Percentiles rank a stretch among this genome's conserved stretches.
These are phyloP conservation scores for Zizania latifolia DNA, from an alignment of 176 grass and related monocot species.

Conservation along the genomic window DNA sequence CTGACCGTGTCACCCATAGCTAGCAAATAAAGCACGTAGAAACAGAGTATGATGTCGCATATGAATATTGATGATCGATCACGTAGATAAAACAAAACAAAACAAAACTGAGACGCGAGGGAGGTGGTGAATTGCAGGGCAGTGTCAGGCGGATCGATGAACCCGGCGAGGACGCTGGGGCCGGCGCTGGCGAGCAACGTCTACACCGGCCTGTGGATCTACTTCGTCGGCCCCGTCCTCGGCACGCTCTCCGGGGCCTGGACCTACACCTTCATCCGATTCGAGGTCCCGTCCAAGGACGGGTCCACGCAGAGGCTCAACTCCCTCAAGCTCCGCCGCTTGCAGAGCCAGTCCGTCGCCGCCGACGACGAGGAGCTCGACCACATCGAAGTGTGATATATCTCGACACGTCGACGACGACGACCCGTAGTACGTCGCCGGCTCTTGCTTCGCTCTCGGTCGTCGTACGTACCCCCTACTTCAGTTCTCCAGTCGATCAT, in stretches of 20 bases:
- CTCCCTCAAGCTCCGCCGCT: conserved; percentile 86
- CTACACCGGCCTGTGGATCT: conserved; percentile 77
- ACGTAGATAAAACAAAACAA: too few relatives aligned
- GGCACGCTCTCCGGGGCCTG: conserved; percentile 67
- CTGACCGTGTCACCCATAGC: too few relatives aligned
- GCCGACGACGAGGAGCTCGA: conserved; percentile 38
- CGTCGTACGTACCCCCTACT: too few relatives aligned
- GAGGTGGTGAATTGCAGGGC: conserved; percentile 71
- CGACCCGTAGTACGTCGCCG: not conserved
- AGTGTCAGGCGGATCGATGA: conserved; percentile 95
- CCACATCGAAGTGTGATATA: conserved; percentile 23
- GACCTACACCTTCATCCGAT: conserved; percentile 66
- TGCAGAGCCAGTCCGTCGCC: conserved; percentile 63
- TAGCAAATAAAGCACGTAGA: too few relatives aligned
- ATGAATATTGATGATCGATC: too few relatives aligned
- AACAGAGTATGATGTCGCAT: too few relatives aligned
- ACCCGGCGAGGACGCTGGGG: conserved; percentile 86
- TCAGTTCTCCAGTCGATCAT: too few relatives aligned
- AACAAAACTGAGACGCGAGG: conserved; percentile 36
- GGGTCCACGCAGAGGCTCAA: conserved; percentile 44
- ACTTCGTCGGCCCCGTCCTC: conserved; percentile 71
- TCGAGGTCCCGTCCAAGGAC: conserved; percentile 37
- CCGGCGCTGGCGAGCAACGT: conserved; percentile 82
- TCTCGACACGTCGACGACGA: too few relatives aligned
- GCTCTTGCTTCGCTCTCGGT: too few relatives aligned